Evolutionary conservation across 306 rosid genomes (phyloP), one percentile per base, ranked within the genome.

Genomic region (Cotoneaster glaucophyllus): DNA sequence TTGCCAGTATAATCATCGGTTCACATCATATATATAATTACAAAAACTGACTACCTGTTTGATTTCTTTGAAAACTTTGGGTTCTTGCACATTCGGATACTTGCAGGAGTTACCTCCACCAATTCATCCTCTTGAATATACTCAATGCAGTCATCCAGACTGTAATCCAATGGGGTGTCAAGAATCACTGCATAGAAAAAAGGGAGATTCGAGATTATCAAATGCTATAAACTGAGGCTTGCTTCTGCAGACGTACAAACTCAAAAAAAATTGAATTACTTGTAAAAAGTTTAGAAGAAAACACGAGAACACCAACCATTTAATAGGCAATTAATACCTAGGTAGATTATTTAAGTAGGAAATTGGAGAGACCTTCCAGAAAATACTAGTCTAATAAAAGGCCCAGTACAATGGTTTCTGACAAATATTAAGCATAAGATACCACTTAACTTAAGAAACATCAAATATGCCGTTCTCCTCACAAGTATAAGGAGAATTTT

Each of bases 51-150:
- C 89, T 89, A 88, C 85, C 88, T 90, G 70, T 85, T 58, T 62
- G 77, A 74, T 84, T 90, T 95, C 91, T 86, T 91, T 28, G 87
- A 14, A n/a, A 90, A 7, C 85, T 88, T 95, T 1, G 97, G 93
- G 83, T 92, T 95, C 83, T 95, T 95, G 90, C 90, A 84, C 93
- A 95, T 95, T 71, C 97, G 87, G 76, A 95, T 92, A 71, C 90
- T 85, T 32, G 34, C 57, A 1, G 97, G 99, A 67, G 97, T 92
- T 78, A 90, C 96, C 82, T 92, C 99, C 11, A 92, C 99, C 25
- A 88, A 82, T 81, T 95, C 99, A 74, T 95, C 99, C 87, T 95
- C 97, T 88, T 92, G 97, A 70, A 95, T 92, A 95, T 95, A 95
- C 81, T 95, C 98, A 37, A 95, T 95, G 87, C 98, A 92, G 83